Conservation (phyloP, 2,329 filamentous ascomycete genomes). For the Botrytis elliptica region DNA sequence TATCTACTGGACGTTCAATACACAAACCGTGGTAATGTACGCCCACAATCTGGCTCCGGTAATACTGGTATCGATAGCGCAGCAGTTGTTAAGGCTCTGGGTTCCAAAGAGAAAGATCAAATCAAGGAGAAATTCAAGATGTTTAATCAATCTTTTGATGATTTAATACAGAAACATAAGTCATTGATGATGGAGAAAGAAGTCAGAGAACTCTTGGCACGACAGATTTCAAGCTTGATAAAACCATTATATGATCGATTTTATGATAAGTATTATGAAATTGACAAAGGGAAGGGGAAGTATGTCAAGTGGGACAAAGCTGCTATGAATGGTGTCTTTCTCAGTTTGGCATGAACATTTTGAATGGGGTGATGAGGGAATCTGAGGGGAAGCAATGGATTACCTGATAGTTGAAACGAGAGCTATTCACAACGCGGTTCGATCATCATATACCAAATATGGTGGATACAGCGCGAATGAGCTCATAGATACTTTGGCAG, state of each 20-base stretch:
- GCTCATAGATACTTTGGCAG: neutral
- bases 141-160: conserved; percentile 90
- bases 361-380: neutral
- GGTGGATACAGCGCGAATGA: neutral
- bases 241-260: conserved; percentile 94
- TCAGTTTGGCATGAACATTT: conserved; percentile 13
- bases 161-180: conserved; percentile 80
- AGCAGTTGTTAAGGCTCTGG: conserved; percentile 78
- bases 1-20: conserved; percentile 89
- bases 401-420: neutral
- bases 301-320: conserved; percentile 97
- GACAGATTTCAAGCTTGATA: conserved; percentile 86
- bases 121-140: conserved; percentile 95
- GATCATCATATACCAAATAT: neutral
- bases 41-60: conserved; percentile 71
- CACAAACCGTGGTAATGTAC: conserved; percentile 65
- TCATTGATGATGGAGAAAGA: conserved; percentile 86
- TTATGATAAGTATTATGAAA: conserved; percentile 95
- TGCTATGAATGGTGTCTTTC: conserved; percentile 64
- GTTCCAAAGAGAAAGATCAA: conserved; percentile 88
- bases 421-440: neutral
- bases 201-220: conserved; percentile 74
- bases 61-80: conserved; percentile 65
- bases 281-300: conserved; percentile 97
- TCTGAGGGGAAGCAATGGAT: too few relatives aligned